phyloP scores from a whole-genome alignment of 2,329 filamentous ascomycete genomes.

The Colletotrichum liriopes region DNA sequence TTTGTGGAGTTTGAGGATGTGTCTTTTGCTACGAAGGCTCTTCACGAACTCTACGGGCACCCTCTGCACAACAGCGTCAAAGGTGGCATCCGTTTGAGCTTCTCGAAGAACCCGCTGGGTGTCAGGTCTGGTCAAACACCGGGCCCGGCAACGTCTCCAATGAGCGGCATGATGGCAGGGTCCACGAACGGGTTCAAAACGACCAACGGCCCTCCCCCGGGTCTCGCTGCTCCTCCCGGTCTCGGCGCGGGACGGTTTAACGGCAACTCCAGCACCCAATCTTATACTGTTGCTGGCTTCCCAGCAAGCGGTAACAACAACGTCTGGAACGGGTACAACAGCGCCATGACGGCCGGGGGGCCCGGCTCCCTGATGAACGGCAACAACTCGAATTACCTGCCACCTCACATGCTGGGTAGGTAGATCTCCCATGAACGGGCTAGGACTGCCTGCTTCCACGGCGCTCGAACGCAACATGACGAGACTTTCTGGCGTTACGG shows the following conservation, averaged over 20 bases:
- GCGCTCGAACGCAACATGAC: constrained; percentile 5
- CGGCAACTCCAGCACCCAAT: constrained; percentile 34
- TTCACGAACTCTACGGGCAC: constrained; percentile 91
- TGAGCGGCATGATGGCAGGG: constrained; percentile 70
- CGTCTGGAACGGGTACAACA: constrained; percentile 38
- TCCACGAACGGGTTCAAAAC: constrained; percentile 75
- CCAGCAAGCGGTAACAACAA: constrained; percentile 45
- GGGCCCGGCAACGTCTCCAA: constrained; percentile 61
- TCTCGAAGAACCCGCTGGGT: constrained; percentile 96
- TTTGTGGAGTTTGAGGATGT: constrained; percentile 99
- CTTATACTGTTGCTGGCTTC: constrained; percentile 43
- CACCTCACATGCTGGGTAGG: constrained; percentile 55
- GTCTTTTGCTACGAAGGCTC: constrained; percentile 90
- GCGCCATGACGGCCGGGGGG: constrained; percentile 42
- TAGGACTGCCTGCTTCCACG: not conserved
- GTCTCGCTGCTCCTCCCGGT: constrained; percentile 82
- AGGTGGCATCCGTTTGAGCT: constrained; percentile 94
- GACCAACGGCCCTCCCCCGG: constrained; percentile 85
- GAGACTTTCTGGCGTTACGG: constrained; percentile 21
- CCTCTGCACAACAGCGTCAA: constrained; percentile 92
- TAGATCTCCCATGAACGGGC: constrained; percentile 39
- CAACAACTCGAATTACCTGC: constrained; percentile 47
- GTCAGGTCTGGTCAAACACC: constrained; percentile 84
- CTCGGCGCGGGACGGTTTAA: constrained; percentile 60
- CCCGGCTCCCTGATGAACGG: constrained; percentile 45